Percentiles rank a stretch among this genome's conserved stretches.
phyloP scores from a whole-genome alignment of 257 asterid species.

The Buddleja alternifolia region DNA sequence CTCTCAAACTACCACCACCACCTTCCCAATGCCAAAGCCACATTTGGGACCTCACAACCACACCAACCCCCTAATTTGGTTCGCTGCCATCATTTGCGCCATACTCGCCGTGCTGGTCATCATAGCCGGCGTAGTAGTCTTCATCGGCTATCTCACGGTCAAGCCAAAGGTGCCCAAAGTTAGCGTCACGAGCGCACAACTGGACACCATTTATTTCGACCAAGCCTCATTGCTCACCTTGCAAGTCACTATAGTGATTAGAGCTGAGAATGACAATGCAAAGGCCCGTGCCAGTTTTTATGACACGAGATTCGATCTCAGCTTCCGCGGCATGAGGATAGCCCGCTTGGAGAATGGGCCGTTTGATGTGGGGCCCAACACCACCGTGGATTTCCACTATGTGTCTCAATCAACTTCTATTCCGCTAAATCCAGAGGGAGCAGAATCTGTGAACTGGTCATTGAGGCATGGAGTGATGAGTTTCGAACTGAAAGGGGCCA shows the following conservation, averaged over 20 bases:
- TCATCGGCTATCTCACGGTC: constrained; percentile 63
- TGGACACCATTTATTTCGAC: constrained; percentile 64
- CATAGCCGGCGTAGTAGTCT: constrained; percentile 57
- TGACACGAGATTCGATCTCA: constrained; percentile 43
- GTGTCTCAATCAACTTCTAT: constrained; percentile 57
- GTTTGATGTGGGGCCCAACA: constrained; percentile 47
- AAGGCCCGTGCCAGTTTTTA: constrained; percentile 60
- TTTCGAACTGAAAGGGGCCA: constrained; percentile 58
- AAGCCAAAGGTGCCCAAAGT: constrained; percentile 71
- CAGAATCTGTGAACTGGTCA: constrained; percentile 42
- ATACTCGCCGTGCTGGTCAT: constrained; percentile 62
- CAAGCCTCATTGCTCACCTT: constrained; percentile 51
- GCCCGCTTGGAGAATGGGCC: constrained; percentile 47
- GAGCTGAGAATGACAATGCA: constrained; percentile 60
- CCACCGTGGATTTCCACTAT: constrained; percentile 46
- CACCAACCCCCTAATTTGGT: constrained; percentile 78
- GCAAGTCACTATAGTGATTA: constrained; percentile 48
- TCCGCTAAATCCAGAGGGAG: constrained; percentile 56
- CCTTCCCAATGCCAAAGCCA: constrained; percentile 60
- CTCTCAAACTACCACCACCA: constrained; percentile 23
- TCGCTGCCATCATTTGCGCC: constrained; percentile 65
- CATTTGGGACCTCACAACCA: constrained; percentile 36
- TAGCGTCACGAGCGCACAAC: constrained; percentile 50
- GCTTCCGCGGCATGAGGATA: constrained; percentile 48
- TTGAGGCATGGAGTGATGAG: constrained; percentile 34